A percentile compares a stretch with the other conserved stretches of the same genome.
phyloP scores from a whole-genome alignment of 2,329 filamentous ascomycete genomes.

The Scytalidium lignicola region DNA sequence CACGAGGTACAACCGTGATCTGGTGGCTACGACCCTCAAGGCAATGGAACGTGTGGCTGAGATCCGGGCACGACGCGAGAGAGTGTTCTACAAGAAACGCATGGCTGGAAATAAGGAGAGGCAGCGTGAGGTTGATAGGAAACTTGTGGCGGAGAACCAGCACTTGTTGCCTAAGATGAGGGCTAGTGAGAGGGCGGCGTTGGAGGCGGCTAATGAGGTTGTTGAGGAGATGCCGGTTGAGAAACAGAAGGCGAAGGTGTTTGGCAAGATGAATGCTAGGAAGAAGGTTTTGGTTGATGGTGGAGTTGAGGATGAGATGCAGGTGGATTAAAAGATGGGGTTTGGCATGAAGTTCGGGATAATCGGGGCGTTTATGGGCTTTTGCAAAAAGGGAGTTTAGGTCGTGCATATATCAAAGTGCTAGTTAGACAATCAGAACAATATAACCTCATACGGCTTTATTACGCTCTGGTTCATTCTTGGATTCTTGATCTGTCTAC shows the following conservation, averaged over 20 bases:
- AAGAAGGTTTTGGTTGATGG: constrained; percentile 32
- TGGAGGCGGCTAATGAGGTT: constrained; percentile 44
- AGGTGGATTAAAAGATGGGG: constrained; percentile 33
- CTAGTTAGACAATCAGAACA: not conserved
- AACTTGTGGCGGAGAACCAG: constrained; percentile 86
- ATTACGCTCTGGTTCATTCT: too few relatives aligned
- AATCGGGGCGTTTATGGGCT: constrained; percentile 8
- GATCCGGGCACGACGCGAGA: constrained; percentile 77
- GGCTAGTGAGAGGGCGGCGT: constrained; percentile 54
- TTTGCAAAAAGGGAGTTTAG: constrained; percentile 1
- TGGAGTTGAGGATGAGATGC: constrained; percentile 40
- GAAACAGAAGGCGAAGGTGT: constrained; percentile 29
- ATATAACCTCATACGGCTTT: too few relatives aligned
- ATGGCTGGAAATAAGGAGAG: constrained; percentile 87
- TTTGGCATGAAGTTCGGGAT: not conserved
- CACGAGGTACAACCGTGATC: constrained; percentile 90
- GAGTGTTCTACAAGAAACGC: constrained; percentile 88
- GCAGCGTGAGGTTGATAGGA: constrained; percentile 73
- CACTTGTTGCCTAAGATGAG: constrained; percentile 78
- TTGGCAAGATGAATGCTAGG: constrained; percentile 36
- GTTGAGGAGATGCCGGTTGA: constrained; percentile 47
- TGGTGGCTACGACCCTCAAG: constrained; percentile 79
- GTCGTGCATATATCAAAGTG: not conserved
- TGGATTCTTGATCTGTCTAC: too few relatives aligned
- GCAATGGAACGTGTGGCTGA: constrained; percentile 89